phyloP scores from a whole-genome alignment of 768 basidiomycete species.

The Neoboletus brunneissimus region DNA sequence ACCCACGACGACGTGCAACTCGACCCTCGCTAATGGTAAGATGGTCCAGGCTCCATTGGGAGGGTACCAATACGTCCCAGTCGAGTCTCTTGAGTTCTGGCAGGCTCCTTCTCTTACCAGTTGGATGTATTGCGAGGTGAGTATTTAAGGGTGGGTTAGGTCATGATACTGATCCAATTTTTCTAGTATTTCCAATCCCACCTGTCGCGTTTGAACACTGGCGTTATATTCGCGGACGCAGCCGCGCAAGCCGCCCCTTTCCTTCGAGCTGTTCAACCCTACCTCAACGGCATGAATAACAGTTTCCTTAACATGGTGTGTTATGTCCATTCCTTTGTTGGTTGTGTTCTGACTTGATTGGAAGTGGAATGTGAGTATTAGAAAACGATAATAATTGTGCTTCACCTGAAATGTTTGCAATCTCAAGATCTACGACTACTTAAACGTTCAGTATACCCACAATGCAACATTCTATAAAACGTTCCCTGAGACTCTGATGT shows the following conservation, averaged over 20 bases:
- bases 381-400: not conserved
- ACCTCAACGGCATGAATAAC: conserved; percentile 59
- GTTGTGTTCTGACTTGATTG: conserved; percentile 14
- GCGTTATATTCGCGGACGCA: conserved; percentile 51
- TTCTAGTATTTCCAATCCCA: conserved; percentile 31
- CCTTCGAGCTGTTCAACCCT: conserved; percentile 63
- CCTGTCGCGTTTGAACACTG: conserved; percentile 20
- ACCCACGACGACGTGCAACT: conserved; percentile 61
- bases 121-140: conserved; percentile 65
- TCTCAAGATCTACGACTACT: conserved; percentile 67
- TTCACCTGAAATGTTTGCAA: not conserved
- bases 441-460: conserved; percentile 73
- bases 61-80: conserved; percentile 82
- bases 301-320: conserved; percentile 67
- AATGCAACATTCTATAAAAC: conserved; percentile 75
- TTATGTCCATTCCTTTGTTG: conserved; percentile 11
- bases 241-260: conserved; percentile 57
- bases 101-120: conserved; percentile 65
- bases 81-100: conserved; percentile 54
- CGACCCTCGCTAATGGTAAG: conserved; percentile 71
- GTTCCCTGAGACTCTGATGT: conserved; percentile 65
- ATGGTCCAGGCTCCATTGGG: conserved; percentile 69
- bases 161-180: not conserved
- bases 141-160: not conserved
- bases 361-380: conserved; percentile 69